These are phyloP conservation scores for Hyphopichia khmerensis DNA, from an alignment of 1,139 yeast species.

Conservation along the genomic window DNA sequence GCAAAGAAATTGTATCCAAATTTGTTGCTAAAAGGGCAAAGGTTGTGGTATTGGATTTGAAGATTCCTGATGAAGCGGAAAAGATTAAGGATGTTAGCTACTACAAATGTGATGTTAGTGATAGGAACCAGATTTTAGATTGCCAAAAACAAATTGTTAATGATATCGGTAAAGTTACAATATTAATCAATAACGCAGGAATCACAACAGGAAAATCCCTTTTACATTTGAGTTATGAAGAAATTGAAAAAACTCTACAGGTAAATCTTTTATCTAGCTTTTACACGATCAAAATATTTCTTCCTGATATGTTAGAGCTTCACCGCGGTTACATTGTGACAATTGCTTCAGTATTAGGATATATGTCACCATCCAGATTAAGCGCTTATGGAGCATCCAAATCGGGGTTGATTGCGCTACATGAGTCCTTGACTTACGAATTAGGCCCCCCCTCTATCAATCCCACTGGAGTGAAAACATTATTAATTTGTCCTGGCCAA, in stretches of 20 bases:
- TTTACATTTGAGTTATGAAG: slow-evolving; percentile 51
- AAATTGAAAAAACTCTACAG: slow-evolving; percentile 58
- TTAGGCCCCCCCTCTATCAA: slow-evolving; percentile 52
- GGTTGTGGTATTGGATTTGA: slow-evolving; percentile 66
- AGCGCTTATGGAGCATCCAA: slow-evolving; percentile 89
- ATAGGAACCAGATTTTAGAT: slow-evolving; percentile 37
- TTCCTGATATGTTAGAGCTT: slow-evolving; percentile 67
- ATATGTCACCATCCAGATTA: slow-evolving; percentile 77
- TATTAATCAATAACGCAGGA: slow-evolving; percentile 84
- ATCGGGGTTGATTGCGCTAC: slow-evolving; percentile 80
- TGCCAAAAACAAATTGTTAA: slow-evolving; percentile 35
- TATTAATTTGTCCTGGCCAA: slow-evolving; percentile 87
- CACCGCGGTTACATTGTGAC: slow-evolving; percentile 77
- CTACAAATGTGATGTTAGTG: slow-evolving; percentile 68
- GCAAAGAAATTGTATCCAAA: slow-evolving; percentile 54
- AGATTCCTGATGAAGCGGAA: slow-evolving; percentile 33
- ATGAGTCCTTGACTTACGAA: slow-evolving; percentile 77
- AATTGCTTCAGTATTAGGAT: slow-evolving; percentile 80
- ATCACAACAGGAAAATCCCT: slow-evolving; percentile 60
- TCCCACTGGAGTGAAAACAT: slow-evolving; percentile 60
- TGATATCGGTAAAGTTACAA: slow-evolving; percentile 60
- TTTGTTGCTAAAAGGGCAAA: slow-evolving; percentile 42
- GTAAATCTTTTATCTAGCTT: slow-evolving; percentile 72
- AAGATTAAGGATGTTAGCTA: slow-evolving; percentile 47
- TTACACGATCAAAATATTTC: slow-evolving; percentile 63